Evolutionary conservation across 2,329 filamentous ascomycete species (phyloP).

Genomic region (Davidsoniella virescens): DNA sequence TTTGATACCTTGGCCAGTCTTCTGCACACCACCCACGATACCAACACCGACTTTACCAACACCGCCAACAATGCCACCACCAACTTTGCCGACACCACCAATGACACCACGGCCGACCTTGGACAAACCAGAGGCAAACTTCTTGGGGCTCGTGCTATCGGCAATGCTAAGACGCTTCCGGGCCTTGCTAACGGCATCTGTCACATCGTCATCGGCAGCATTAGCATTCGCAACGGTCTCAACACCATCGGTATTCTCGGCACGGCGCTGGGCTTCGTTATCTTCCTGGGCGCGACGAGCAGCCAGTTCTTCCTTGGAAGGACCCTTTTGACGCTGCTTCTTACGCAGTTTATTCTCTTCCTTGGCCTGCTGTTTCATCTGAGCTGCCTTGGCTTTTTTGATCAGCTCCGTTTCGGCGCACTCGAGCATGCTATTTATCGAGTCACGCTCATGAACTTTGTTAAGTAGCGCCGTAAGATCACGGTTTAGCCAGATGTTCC

Average conservation of each 20-base stretch:
- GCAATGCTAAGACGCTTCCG: slow-evolving; percentile 8
- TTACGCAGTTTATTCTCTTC: slow-evolving; percentile 50
- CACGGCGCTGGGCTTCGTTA: slow-evolving; percentile 32
- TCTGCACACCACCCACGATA: slow-evolving; percentile 23
- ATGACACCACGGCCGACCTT: slow-evolving; percentile 10
- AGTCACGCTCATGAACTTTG: slow-evolving; percentile 63
- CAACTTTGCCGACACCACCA: slow-evolving; percentile 9
- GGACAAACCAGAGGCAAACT: slow-evolving; percentile 22
- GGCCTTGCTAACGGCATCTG: slow-evolving; percentile 27
- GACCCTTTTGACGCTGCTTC: slow-evolving; percentile 29
- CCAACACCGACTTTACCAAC: slow-evolving; percentile 21
- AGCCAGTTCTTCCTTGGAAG: slow-evolving; percentile 34
- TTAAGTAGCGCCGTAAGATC: slow-evolving; percentile 70
- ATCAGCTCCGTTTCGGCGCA: slow-evolving; percentile 73
- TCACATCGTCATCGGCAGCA: slow-evolving; percentile 35
- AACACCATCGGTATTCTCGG: slow-evolving; percentile 31
- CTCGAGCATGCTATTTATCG: slow-evolving; percentile 58
- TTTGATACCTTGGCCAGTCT: slow-evolving; percentile 30
- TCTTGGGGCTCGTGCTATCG: slow-evolving; percentile 19
- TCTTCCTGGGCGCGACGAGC: slow-evolving; percentile 33
- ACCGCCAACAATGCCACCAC: slow-evolving; percentile 7
- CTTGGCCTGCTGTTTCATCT: slow-evolving; percentile 50
- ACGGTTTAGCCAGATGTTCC: slow-evolving; percentile 92
- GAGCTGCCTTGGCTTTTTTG: slow-evolving; percentile 58
- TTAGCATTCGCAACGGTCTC: slow-evolving; percentile 23